Evolutionary conservation across 306 rosid genomes (phyloP).

Genomic region (Fragaria vesca): DNA sequence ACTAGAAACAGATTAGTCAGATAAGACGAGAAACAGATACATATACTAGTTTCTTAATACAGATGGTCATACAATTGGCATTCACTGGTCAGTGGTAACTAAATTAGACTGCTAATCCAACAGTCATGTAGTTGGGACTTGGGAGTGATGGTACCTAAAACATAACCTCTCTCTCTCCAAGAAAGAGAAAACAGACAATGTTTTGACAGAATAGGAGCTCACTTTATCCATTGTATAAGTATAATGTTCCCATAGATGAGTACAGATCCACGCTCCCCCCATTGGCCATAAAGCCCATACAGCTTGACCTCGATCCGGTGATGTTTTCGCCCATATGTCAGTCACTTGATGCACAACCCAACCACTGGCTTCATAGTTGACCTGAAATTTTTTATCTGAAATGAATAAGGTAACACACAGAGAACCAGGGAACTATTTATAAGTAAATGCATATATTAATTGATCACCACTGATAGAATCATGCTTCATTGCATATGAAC

Average conservation of each 20-base stretch:
- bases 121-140: not conserved
- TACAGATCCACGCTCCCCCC: conserved; percentile 96
- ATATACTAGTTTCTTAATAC: not conserved
- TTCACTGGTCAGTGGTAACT: not conserved
- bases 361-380: conserved; percentile 80
- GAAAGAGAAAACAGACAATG: conserved; percentile 12
- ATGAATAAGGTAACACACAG: not conserved
- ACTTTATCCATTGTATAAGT: conserved; percentile 81
- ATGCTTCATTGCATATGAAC: not conserved
- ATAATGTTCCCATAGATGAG: conserved; percentile 97
- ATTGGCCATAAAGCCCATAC: conserved; percentile 97
- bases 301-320: conserved; percentile 85
- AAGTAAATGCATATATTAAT: not conserved
- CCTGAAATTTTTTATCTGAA: conserved; percentile 41
- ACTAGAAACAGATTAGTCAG: conserved; percentile 1
- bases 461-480: not conserved
- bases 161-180: not conserved
- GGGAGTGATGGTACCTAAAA: not conserved
- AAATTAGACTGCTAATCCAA: not conserved
- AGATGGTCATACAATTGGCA: not conserved
- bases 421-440: not conserved
- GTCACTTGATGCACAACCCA: conserved; percentile 98
- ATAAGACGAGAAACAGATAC: not conserved
- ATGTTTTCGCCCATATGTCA: conserved; percentile 89
- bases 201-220: conserved; percentile 30